Conservation (phyloP, 2,329 filamentous ascomycete genomes). For the Bipolaris zeicola region DNA sequence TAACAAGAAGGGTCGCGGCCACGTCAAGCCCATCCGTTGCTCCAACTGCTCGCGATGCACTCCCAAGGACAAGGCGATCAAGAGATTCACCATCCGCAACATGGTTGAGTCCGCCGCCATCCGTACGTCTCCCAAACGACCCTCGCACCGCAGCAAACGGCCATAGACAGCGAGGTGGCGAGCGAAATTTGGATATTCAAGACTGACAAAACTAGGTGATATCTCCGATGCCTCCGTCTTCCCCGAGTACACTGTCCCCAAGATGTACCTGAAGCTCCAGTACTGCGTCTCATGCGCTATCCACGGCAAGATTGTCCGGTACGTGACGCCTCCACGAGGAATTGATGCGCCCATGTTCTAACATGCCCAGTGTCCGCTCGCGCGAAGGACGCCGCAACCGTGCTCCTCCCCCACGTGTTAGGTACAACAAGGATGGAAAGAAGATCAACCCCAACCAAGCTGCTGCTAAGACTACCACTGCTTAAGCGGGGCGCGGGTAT, state of each 20-base stretch:
- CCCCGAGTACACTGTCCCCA: conserved; percentile 98
- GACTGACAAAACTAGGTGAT: conserved; percentile 73
- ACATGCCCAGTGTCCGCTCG: conserved; percentile 80
- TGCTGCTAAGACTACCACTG: conserved; percentile 64
- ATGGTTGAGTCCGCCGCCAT: conserved; percentile 99
- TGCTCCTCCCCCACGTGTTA: conserved; percentile 93
- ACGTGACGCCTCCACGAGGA: conserved; percentile 57
- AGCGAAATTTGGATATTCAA: conserved; percentile 15
- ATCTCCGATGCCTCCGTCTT: conserved; percentile 99
- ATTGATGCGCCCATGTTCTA: conserved; percentile 14
- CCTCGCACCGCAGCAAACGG: conserved; percentile 4
- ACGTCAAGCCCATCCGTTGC: conserved; percentile 98
- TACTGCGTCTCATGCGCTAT: conserved; percentile 99
- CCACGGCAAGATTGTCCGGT: conserved; percentile 99
- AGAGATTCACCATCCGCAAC: conserved; percentile 99
- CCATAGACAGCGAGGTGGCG: conserved; percentile 4
- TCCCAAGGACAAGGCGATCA: conserved; percentile 99
- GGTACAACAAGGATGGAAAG: conserved; percentile 99
- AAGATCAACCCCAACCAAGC: conserved; percentile 93
- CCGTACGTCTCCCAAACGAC: conserved; percentile 69
- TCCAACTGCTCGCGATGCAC: conserved; percentile 82
- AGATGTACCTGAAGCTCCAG: conserved; percentile 99
- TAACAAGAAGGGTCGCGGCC: conserved; percentile 99
- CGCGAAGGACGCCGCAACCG: conserved; percentile 97
- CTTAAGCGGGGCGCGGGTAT: conserved; percentile 31